Percentiles rank a stretch among this genome's conserved stretches.
phyloP scores from a whole-genome alignment of 129 eudicot genomes.

The Erigeron canadensis region DNA sequence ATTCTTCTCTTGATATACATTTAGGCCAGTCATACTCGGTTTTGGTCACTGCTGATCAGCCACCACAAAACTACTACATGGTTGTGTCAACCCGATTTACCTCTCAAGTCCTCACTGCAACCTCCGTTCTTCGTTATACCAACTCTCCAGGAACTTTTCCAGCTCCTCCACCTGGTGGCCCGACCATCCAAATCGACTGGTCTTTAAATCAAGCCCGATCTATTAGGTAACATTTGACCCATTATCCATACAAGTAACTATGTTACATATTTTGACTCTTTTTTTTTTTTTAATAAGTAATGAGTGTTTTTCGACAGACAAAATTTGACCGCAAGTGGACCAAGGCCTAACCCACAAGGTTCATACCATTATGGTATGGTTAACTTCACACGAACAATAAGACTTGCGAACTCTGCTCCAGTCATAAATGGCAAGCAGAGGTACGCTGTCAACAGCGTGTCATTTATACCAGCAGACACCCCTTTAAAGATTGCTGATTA shows the following conservation, averaged over 20 bases:
- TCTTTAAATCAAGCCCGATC: conserved; percentile 75
- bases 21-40: conserved; percentile 65
- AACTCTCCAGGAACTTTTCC: conserved; percentile 52
- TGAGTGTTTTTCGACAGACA: conserved; percentile 38
- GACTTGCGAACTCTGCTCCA: conserved; percentile 68
- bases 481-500: conserved; percentile 75
- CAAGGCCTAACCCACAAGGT: conserved; percentile 87
- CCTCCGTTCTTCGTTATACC: conserved; percentile 60
- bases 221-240: conserved; percentile 28
- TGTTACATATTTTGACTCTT: too few relatives aligned
- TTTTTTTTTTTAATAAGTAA: neutral
- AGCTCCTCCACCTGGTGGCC: conserved; percentile 66
- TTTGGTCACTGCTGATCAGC: conserved; percentile 56
- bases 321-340: conserved; percentile 81
- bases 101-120: conserved; percentile 49
- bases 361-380: conserved; percentile 75
- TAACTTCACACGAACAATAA: conserved; percentile 55
- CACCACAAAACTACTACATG: conserved; percentile 49
- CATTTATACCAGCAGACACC: conserved; percentile 65
- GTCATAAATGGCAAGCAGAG: conserved; percentile 60
- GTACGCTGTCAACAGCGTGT: conserved; percentile 67
- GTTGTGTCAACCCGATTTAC: conserved; percentile 72
- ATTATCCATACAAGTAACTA: neutral
- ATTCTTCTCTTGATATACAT: conserved; percentile 61
- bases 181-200: conserved; percentile 61